Evolutionary conservation across 2,329 filamentous ascomycete genomes (phyloP).

Genomic region (Botryotinia narcissicola): DNA sequence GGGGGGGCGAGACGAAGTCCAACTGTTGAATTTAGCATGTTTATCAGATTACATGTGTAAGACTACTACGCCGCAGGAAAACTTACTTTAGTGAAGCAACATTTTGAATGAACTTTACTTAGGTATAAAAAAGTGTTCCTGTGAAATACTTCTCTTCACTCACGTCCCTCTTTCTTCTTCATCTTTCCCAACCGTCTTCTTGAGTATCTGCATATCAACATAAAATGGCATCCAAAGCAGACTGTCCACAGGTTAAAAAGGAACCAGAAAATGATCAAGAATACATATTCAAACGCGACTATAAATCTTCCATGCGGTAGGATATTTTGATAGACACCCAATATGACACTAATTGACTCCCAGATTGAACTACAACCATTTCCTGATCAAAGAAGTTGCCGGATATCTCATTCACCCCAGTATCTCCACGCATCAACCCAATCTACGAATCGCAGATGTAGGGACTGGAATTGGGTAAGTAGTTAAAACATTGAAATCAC

Average conservation of each 20-base stretch:
- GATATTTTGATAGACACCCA: background rate
- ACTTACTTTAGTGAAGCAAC: background rate
- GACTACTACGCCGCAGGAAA: background rate
- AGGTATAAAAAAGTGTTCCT: background rate
- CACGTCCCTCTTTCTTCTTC: background rate
- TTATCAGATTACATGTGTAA: background rate
- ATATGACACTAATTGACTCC: background rate
- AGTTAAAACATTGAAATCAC: background rate
- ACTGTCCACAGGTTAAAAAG: background rate
- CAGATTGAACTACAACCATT: background rate
- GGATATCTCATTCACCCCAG: background rate
- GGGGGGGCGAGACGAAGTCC: background rate
- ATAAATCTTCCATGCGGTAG: background rate
- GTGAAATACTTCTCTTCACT: background rate
- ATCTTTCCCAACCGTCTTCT: fast-evolving
- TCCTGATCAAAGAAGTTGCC: background rate
- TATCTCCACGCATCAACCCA: background rate
- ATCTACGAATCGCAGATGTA: background rate
- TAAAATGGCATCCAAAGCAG: background rate
- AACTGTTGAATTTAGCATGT: background rate
- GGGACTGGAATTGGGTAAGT: background rate
- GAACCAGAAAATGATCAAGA: background rate
- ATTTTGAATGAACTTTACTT: background rate
- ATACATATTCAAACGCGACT: background rate
- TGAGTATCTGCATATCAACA: background rate